phyloP scores from a whole-genome alignment of 2,329 filamentous ascomycete species.

The Tolypocladium inflatum region DNA sequence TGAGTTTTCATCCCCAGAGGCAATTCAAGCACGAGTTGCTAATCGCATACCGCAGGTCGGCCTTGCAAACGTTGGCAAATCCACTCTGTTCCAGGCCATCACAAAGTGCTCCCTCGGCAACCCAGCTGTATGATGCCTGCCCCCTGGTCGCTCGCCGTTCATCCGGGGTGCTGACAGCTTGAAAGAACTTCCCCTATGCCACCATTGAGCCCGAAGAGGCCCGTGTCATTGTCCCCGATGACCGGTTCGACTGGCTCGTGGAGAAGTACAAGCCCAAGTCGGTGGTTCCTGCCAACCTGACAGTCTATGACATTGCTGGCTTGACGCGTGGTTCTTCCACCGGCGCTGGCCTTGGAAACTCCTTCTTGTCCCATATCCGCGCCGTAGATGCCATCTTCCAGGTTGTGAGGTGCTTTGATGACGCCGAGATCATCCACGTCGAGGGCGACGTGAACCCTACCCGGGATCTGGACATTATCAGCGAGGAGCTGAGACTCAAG shows the following conservation, averaged over 20 bases:
- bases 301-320: constrained; percentile 97
- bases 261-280: constrained; percentile 98
- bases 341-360: constrained; percentile 92
- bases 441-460: constrained; percentile 96
- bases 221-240: constrained; percentile 92
- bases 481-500: constrained; percentile 91
- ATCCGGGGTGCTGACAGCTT: constrained; percentile 30
- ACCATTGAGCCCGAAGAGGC: constrained; percentile 99
- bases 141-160: constrained; percentile 19
- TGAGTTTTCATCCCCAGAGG: constrained; percentile 33
- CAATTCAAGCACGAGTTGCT: not conserved
- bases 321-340: constrained; percentile 93
- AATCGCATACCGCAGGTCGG: constrained; percentile 57
- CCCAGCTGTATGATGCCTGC: constrained; percentile 63
- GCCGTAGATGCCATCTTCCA: constrained; percentile 98
- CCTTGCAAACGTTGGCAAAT: constrained; percentile 98
- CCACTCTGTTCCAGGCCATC: constrained; percentile 98
- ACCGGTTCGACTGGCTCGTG: constrained; percentile 90
- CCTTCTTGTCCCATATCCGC: constrained; percentile 97
- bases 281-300: constrained; percentile 90
- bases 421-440: constrained; percentile 98
- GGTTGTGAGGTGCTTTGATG: constrained; percentile 93
- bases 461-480: constrained; percentile 92
- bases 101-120: constrained; percentile 97
- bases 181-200: constrained; percentile 92